phyloP scores from a whole-genome alignment of 176 grass and related monocot genomes.

The Tillandsia leiboldiana region DNA sequence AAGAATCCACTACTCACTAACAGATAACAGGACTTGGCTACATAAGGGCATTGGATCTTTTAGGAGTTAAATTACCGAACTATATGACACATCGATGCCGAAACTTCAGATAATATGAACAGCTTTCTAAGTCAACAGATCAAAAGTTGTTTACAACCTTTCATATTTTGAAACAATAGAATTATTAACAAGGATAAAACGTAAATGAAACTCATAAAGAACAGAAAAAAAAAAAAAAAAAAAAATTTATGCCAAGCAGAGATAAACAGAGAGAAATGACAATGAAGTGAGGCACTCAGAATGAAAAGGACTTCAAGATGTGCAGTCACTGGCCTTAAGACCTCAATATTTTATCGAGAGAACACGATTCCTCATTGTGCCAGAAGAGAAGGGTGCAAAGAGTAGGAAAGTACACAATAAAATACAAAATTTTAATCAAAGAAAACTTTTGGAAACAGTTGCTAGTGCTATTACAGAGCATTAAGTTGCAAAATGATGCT shows the following conservation, averaged over 20 bases:
- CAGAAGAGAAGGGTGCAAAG: slow-evolving; percentile 13
- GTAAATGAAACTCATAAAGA: neutral
- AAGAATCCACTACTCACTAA: no score
- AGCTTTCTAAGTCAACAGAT: neutral
- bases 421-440: neutral
- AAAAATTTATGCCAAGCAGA: neutral
- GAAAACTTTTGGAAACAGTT: neutral
- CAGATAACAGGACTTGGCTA: no score
- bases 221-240: neutral
- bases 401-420: neutral
- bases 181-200: neutral
- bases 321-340: slow-evolving; percentile 15
- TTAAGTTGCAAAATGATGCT: neutral
- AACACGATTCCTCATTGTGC: slow-evolving; percentile 36
- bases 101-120: neutral
- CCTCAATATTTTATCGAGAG: slow-evolving; percentile 40
- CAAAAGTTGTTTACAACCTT: neutral
- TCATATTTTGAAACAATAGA: neutral
- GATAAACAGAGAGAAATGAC: neutral
- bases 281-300: slow-evolving; percentile 28
- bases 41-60: no score
- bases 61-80: no score
- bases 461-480: neutral
- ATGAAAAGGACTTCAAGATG: slow-evolving; percentile 56
- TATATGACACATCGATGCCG: neutral